A percentile compares a stretch with the other conserved stretches of the same genome.
Conservation (phyloP, 2,329 filamentous ascomycete species). For the Trichoderma koningii region DNA sequence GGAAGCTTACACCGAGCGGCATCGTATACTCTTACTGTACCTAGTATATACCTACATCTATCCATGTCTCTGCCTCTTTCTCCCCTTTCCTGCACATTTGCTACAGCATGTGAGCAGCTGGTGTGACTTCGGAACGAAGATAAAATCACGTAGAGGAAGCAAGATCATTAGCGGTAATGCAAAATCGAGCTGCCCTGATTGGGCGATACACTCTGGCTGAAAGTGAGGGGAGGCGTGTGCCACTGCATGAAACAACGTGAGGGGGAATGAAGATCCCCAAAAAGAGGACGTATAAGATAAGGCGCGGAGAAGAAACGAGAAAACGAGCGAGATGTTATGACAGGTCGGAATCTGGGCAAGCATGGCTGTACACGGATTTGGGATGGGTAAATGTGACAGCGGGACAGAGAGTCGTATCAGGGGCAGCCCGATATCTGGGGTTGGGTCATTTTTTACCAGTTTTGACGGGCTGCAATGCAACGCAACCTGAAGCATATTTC, state of each 20-base stretch:
- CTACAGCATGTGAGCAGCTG: not conserved
- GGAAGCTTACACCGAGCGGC: not conserved
- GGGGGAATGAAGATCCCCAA: not conserved
- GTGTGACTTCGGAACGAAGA: conserved; percentile 7
- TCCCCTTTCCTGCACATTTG: not conserved
- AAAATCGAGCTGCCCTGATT: not conserved
- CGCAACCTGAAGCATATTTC: conserved; percentile 4
- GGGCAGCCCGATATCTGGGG: conserved; percentile 19
- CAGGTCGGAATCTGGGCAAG: conserved; percentile 1
- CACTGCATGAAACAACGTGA: not conserved
- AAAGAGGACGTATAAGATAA: not conserved
- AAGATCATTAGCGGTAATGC: not conserved
- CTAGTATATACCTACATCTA: not conserved
- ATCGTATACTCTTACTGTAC: too few relatives aligned
- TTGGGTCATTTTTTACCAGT: not conserved
- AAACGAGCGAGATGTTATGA: conserved; percentile 8
- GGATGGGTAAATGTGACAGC: conserved; percentile 5
- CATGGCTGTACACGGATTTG: not conserved
- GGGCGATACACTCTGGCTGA: not conserved
- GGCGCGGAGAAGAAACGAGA: conserved; percentile 3
- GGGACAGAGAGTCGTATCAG: conserved; percentile 19
- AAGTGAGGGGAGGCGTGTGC: conserved; percentile 7
- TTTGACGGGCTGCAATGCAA: conserved; percentile 21
- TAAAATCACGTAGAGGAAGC: not conserved
- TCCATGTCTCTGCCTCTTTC: not conserved